These are phyloP conservation scores for Astrocystis sublimbata DNA, from an alignment of 495 filamentous ascomycete species.

Conservation along the genomic window DNA sequence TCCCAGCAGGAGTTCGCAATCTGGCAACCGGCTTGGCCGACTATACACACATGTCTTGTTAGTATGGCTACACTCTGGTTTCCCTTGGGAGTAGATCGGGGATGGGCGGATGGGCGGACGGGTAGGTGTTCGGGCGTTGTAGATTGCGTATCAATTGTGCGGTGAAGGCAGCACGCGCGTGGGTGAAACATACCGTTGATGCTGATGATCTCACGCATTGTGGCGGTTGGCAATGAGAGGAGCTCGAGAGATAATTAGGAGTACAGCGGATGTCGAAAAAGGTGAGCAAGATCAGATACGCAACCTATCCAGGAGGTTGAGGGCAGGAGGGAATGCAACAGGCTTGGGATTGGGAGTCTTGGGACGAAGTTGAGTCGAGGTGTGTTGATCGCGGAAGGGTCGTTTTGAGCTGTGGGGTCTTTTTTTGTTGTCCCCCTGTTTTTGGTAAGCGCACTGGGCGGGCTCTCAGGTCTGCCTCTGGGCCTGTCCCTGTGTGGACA, in stretches of 20 bases:
- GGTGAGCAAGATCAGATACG: constrained; percentile 24
- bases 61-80: constrained; percentile 28
- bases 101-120: constrained; percentile 23
- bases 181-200: constrained; percentile 82
- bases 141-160: constrained; percentile 30
- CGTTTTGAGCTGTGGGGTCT: constrained; percentile 37
- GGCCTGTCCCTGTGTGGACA: too few relatives aligned
- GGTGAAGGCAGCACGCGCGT: constrained; percentile 44
- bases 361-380: constrained; percentile 31
- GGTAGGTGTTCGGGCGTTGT: constrained; percentile 17
- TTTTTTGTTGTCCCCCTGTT: constrained; percentile 37
- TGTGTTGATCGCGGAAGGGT: constrained; percentile 35
- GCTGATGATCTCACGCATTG: constrained; percentile 99
- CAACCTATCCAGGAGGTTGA: constrained; percentile 21
- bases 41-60: constrained; percentile 56
- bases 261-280: constrained; percentile 15
- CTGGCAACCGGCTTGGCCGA: constrained; percentile 99
- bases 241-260: constrained; percentile 17
- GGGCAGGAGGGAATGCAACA: constrained; percentile 20
- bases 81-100: constrained; percentile 5
- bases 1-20: constrained; percentile 99
- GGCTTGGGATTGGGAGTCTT: too few relatives aligned
- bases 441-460: constrained; percentile 26
- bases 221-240: constrained; percentile 43
- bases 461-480: too few relatives aligned